phyloP scores from a whole-genome alignment of 139 green algal species.

The Haematococcus sp. region DNA sequence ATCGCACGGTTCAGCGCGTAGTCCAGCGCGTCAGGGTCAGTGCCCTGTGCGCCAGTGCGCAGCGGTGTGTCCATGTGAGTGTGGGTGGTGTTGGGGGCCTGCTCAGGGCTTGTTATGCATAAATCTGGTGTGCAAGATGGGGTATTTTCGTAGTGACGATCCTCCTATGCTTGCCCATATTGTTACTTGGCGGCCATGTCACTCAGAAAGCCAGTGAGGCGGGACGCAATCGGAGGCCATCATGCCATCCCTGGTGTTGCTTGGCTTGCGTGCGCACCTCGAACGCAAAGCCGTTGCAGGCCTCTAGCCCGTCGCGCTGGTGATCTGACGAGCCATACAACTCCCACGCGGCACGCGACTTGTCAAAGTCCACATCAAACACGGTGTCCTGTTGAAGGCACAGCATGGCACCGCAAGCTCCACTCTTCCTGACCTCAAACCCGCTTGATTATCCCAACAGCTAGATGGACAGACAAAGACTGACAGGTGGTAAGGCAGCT shows the following conservation, averaged over 20 bases:
- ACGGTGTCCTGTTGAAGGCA: slow-evolving; percentile 84
- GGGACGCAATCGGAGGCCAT: too few species aligned
- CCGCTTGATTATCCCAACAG: too few species aligned
- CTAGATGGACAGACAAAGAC: too few species aligned
- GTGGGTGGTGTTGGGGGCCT: not conserved
- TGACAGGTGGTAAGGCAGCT: too few species aligned
- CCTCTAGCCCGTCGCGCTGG: slow-evolving; percentile 60
- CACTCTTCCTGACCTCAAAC: too few species aligned
- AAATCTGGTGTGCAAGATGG: too few species aligned
- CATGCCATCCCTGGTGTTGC: not conserved
- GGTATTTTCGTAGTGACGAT: too few species aligned
- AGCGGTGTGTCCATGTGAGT: not conserved
- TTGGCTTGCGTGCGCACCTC: slow-evolving; percentile 39
- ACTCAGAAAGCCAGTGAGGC: too few species aligned
- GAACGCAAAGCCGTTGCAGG: slow-evolving; percentile 84
- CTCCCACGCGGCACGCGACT: slow-evolving; percentile 78
- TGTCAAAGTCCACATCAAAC: slow-evolving; percentile 85
- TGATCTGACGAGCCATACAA: slow-evolving; percentile 69
- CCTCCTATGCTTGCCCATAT: too few species aligned
- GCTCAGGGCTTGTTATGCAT: too few species aligned
- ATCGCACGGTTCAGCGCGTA: slow-evolving; percentile 88
- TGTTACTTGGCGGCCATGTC: too few species aligned
- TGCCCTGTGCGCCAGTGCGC: slow-evolving; percentile 56
- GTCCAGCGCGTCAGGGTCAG: slow-evolving; percentile 79
- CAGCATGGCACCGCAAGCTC: too few species aligned